These are phyloP conservation scores for Sodiomyces alkalinus DNA, from an alignment of 2,329 filamentous ascomycete genomes.

Conservation along the genomic window DNA sequence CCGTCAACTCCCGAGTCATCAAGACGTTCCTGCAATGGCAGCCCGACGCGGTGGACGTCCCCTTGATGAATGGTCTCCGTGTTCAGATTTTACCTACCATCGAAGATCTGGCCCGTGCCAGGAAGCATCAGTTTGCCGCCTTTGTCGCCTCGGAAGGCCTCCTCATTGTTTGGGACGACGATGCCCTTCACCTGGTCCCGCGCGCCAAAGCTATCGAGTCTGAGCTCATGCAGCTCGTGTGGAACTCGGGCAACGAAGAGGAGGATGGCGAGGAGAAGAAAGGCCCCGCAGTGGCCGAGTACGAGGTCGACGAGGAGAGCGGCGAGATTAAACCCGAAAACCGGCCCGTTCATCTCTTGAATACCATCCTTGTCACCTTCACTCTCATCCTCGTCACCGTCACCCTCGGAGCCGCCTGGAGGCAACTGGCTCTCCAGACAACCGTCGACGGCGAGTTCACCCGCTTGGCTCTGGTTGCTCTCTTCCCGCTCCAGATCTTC, in stretches of 20 bases:
- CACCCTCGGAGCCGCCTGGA: slow-evolving; percentile 54
- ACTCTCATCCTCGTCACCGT: slow-evolving; percentile 51
- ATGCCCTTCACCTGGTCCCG: slow-evolving; percentile 53
- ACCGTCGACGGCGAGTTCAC: slow-evolving; percentile 46
- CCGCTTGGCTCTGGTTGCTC: slow-evolving; percentile 47
- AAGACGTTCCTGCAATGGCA: slow-evolving; percentile 63
- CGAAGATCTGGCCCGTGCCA: slow-evolving; percentile 51
- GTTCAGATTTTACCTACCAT: slow-evolving; percentile 62
- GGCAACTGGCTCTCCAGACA: slow-evolving; percentile 53
- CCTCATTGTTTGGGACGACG: slow-evolving; percentile 71
- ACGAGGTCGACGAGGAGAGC: slow-evolving; percentile 56
- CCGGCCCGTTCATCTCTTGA: slow-evolving; percentile 53
- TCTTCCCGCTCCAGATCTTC: slow-evolving; percentile 61
- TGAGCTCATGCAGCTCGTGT: slow-evolving; percentile 64
- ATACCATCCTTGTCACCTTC: slow-evolving; percentile 51
- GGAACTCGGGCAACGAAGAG: slow-evolving; percentile 43
- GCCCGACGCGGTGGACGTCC: slow-evolving; percentile 58
- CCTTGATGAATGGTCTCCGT: slow-evolving; percentile 59
- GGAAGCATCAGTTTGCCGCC: slow-evolving; percentile 69
- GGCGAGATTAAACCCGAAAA: slow-evolving; percentile 49
- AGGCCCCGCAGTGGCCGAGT: slow-evolving; percentile 25
- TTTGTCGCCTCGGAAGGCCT: slow-evolving; percentile 59
- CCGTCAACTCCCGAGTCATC: slow-evolving; percentile 65
- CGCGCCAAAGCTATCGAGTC: slow-evolving; percentile 59
- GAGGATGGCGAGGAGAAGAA: slow-evolving; percentile 39